phyloP scores from a whole-genome alignment of 495 filamentous ascomycete species.

The Penicillium coffeae region DNA sequence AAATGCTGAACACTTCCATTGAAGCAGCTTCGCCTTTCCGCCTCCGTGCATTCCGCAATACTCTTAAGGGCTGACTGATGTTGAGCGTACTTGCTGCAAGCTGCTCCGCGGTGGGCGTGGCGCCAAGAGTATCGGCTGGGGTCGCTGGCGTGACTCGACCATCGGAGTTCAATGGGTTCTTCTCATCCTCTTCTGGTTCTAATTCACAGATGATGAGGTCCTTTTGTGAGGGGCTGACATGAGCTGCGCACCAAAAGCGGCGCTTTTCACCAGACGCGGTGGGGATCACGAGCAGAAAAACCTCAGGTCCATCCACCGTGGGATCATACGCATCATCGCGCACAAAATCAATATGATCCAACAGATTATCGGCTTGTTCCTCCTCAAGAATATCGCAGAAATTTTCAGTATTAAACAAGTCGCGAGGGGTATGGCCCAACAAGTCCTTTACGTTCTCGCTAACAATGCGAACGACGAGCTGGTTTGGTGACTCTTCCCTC shows the following conservation, averaged over 20 bases:
- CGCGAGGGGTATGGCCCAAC: constrained; percentile 73
- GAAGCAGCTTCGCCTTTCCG: constrained; percentile 78
- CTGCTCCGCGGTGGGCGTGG: constrained; percentile 68
- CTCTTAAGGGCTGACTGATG: constrained; percentile 70
- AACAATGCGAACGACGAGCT: constrained; percentile 67
- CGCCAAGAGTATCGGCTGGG: constrained; percentile 71
- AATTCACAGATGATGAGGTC: constrained; percentile 87
- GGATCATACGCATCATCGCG: constrained; percentile 69
- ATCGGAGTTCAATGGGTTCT: constrained; percentile 61
- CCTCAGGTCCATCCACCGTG: constrained; percentile 72
- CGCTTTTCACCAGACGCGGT: constrained; percentile 46
- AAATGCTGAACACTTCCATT: constrained; percentile 92
- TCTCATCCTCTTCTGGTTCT: constrained; percentile 77
- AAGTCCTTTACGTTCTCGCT: constrained; percentile 82
- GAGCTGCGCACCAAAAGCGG: constrained; percentile 88
- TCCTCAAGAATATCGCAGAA: constrained; percentile 79
- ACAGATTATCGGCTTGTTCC: constrained; percentile 75
- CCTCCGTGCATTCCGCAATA: constrained; percentile 73
- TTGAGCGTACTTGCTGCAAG: constrained; percentile 63
- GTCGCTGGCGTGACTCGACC: constrained; percentile 52
- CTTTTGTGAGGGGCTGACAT: constrained; percentile 60
- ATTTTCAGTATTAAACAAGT: constrained; percentile 69
- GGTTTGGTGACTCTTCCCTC: constrained; percentile 64
- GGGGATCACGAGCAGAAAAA: constrained; percentile 72
- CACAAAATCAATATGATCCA: constrained; percentile 88